Conservation (phyloP, 306 rosid species). For the Lathyrus tuberosus region DNA sequence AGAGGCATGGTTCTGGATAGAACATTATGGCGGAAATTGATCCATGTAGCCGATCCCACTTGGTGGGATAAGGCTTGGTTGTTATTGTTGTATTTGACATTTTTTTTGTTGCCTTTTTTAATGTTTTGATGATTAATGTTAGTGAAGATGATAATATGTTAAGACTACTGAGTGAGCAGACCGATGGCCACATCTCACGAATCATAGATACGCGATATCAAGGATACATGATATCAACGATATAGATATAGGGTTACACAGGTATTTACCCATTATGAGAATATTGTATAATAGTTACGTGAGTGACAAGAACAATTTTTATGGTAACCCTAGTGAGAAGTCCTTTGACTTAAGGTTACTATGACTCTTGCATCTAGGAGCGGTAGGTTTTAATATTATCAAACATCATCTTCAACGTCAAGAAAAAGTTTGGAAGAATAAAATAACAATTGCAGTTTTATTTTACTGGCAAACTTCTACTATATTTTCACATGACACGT, state of each 20-base stretch:
- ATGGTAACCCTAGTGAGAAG: not conserved
- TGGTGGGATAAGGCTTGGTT: too few species aligned
- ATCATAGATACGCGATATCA: not conserved
- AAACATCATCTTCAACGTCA: not conserved
- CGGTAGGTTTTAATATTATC: not conserved
- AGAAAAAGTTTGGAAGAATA: not conserved
- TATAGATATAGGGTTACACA: not conserved
- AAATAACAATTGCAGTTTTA: constrained; percentile 11
- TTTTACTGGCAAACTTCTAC: not conserved
- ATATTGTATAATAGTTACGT: not conserved
- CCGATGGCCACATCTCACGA: not conserved
- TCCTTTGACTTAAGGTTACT: not conserved
- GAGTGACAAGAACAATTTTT: not conserved
- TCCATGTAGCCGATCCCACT: too few species aligned
- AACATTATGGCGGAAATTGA: too few species aligned
- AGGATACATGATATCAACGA: not conserved
- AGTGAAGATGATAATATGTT: not conserved
- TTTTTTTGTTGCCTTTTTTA: not conserved
- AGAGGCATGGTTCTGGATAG: too few species aligned
- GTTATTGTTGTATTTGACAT: not conserved
- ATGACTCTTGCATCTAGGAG: not conserved
- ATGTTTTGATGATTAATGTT: not conserved
- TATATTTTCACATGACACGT: constrained; percentile 11
- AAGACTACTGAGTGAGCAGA: not conserved
- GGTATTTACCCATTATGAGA: not conserved